Base-by-base conservation (phyloP, 2,329 filamentous ascomycete species). In the Botryosphaeria dothidea region DNA sequence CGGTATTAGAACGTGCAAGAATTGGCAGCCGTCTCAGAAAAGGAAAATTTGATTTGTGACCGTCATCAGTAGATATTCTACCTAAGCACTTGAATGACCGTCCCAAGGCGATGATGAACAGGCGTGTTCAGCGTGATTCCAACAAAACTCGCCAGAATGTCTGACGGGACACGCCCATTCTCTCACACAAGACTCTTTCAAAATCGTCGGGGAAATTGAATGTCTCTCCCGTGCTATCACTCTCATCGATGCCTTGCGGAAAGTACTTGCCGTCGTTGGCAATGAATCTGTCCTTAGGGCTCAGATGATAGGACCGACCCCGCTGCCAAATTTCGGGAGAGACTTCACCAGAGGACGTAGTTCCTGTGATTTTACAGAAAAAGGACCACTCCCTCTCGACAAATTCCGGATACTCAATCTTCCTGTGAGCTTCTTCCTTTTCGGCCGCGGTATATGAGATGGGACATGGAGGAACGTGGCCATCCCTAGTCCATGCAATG, bases 121-220 rank as follows among this genome's bases (percentile, higher is more conserved):
- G 3, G 31, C 13, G 31, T 11, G 31, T 11, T 34, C 31, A 34
- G 31, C 31, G 7, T 11, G 31, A 11, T 6, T 51, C 46, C 23
- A 29, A 21, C 25, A 51, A 21, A 8, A 74, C 81, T 56, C 78
- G 80, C 56, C 70, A 75, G 41, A 71, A 72, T 41, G 46, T 29
- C n/a, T 17, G 23, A 4, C 46, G 23, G 21, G 46, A 51, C 15
- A 51, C 27, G 23, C 25, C 46, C 46, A 51, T 51, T n/a, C 46
- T 17, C 46, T 31, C 27, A 13, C 17, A 51, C 25, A 51, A 23
- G 9, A n/a, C 46, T 17, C 23, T 51, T 17, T 51, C 23, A 6
- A 51, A 51, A 17, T 51, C 25, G 11, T 51, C 46, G 3, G 21
- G 21, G 9, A 15, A 27, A 4, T 51, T 23, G 25, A 51, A 27